Conservation (phyloP, 2,329 filamentous ascomycete species). For the Colletotrichum sp. region DNA sequence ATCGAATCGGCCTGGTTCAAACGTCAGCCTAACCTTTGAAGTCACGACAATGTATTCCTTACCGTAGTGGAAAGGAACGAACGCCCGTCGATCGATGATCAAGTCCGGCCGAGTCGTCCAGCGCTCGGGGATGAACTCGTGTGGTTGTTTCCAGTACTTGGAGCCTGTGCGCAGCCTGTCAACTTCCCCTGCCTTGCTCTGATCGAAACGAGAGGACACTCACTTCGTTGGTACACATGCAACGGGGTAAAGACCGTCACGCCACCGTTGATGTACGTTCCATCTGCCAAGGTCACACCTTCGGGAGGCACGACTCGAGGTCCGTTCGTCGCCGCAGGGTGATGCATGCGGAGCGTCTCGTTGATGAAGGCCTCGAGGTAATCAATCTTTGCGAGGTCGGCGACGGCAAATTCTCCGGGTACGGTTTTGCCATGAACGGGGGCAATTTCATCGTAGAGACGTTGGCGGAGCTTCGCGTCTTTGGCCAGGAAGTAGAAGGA, state of each 20-base stretch:
- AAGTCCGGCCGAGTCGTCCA: conserved; percentile 25
- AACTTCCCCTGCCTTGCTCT: neutral
- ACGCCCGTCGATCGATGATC: conserved; percentile 23
- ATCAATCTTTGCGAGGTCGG: conserved; percentile 21
- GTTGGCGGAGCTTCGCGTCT: neutral
- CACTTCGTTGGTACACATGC: conserved; percentile 9
- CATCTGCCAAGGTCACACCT: conserved; percentile 27
- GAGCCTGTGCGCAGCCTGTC: neutral
- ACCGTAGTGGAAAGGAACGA: conserved; percentile 6
- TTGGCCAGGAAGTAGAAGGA: conserved; percentile 21
- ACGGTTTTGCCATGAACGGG: conserved; percentile 19
- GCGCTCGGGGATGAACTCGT: conserved; percentile 27
- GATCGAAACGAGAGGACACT: neutral
- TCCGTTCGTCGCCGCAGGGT: conserved; percentile 29
- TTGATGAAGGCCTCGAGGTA: conserved; percentile 31
- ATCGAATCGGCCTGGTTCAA: neutral
- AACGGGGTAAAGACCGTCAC: conserved; percentile 12
- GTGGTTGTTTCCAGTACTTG: conserved; percentile 13
- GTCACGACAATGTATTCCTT: neutral
- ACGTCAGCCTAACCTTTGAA: neutral
- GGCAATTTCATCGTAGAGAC: conserved; percentile 16
- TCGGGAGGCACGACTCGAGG: conserved; percentile 26
- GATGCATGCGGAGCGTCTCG: conserved; percentile 33
- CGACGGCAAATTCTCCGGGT: conserved; percentile 20
- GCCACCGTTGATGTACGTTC: conserved; percentile 28